Evolutionary conservation across 345 rosid genomes (phyloP), one percentile per base, ranked within the genome.

Genomic region (Geranium rotundifolium): DNA sequence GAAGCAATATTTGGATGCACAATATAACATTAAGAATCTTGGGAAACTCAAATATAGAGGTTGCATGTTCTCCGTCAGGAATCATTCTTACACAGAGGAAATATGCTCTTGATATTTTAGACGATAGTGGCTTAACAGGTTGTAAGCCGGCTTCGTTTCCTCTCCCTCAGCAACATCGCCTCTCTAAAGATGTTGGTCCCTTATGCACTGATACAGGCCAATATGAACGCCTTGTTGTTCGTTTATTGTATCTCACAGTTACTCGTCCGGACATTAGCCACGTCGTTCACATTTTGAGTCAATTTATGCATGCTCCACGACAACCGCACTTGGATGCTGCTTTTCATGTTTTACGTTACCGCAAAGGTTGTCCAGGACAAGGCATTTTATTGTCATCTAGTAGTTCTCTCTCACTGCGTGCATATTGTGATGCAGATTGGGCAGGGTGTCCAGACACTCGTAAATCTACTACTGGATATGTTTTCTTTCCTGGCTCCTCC

Each of bases 51-150:
- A 60, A 56, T 9, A 57, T 71, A 9, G 30, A 71, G 23, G 49
- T 71, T 13, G 59, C 60, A 4, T 17, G 2, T 0, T 37, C 17
- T 0, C 13, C 1, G 2, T 5, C 31, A 5, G 39, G 65, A 12
- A 19, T 72, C 1, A 18, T 20, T 19, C 19, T 62, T 0, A 46
- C n/a, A n/a, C n/a, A n/a, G n/a, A n/a, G n/a, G n/a, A n/a, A n/a
- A n/a, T n/a, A n/a, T n/a, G n/a, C n/a, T 17, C 27, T 67, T 0
- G 67, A 62, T 52, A 63, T 71, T 29, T 5, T 71, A 1, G 12
- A 17, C 4, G 70, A 65, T 20, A 14, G 8, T 7, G 59, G 19
- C 6, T 9, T 4, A n/a, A 17, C 19, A 4, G 61, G 12, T 13
- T 17, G 41, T 8, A 13, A 15, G n/a, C 57, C 54, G 0, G 15